These are phyloP conservation scores for Penstemon newberryi DNA, from an alignment of 257 asterid genomes.

Conservation along the genomic window DNA sequence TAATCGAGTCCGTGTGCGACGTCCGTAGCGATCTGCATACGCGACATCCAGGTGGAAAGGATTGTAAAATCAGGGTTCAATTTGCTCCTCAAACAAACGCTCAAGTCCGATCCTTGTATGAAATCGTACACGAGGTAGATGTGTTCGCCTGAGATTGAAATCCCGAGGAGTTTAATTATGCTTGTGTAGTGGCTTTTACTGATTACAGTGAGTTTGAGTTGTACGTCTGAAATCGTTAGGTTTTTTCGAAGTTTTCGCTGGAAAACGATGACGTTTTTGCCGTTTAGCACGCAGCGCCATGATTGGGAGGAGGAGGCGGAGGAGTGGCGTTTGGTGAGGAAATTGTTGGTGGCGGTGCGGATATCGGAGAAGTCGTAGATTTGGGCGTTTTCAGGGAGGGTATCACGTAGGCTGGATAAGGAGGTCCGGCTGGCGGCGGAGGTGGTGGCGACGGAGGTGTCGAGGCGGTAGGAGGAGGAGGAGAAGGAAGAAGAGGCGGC, in stretches of 20 bases:
- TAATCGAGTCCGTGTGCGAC: constrained; percentile 87
- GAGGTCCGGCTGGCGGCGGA: constrained; percentile 59
- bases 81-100: constrained; percentile 68
- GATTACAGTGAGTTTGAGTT: constrained; percentile 51
- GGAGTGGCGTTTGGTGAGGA: constrained; percentile 74
- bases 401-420: constrained; percentile 53
- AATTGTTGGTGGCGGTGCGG: constrained; percentile 88
- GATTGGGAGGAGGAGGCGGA: constrained; percentile 81
- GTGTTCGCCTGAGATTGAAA: constrained; percentile 70
- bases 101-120: constrained; percentile 60
- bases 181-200: constrained; percentile 73
- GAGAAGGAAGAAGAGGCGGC: constrained; percentile 26
- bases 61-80: constrained; percentile 67
- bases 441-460: constrained; percentile 59
- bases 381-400: constrained; percentile 58
- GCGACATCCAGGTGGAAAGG: constrained; percentile 83
- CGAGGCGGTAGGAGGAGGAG: constrained; percentile 41
- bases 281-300: constrained; percentile 73
- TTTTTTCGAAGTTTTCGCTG: constrained; percentile 63
- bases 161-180: constrained; percentile 74
- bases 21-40: constrained; percentile 86
- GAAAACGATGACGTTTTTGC: constrained; percentile 69
- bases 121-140: constrained; percentile 78
- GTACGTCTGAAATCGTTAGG: constrained; percentile 44
- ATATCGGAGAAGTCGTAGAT: constrained; percentile 80